These are phyloP conservation scores for Scenedesmus sp. DNA, from an alignment of 163 green algal genomes.

Conservation along the genomic window DNA sequence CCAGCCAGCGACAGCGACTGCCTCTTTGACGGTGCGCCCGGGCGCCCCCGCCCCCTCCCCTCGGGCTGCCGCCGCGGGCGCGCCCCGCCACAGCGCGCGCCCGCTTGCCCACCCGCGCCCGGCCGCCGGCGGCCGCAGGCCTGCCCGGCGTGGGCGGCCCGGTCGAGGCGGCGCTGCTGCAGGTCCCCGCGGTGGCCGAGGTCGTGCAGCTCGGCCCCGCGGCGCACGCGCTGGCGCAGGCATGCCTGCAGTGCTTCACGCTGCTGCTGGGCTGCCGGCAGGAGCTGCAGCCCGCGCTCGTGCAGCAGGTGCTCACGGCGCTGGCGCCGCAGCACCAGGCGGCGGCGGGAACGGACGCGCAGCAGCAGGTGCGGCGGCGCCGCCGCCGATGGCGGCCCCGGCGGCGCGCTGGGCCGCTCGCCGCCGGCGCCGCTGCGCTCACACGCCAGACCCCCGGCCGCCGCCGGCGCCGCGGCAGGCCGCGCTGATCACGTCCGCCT, in stretches of 20 bases:
- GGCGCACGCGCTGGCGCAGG: slow-evolving; percentile 13
- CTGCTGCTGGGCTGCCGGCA: slow-evolving; percentile 26
- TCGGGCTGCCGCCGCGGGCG: too few species aligned
- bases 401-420: too few species aligned
- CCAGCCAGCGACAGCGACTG: slow-evolving; percentile 9
- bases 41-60: neutral
- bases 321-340: neutral
- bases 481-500: neutral
- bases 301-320: neutral
- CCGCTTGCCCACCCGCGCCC: neutral
- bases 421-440: too few species aligned
- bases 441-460: too few species aligned
- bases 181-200: too few species aligned
- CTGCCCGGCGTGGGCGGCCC: neutral
- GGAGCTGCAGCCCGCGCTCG: neutral
- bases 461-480: too few species aligned
- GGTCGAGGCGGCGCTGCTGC: neutral
- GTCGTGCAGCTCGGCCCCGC: too few species aligned
- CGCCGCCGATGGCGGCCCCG: too few species aligned
- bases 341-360: neutral
- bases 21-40: slow-evolving; percentile 27
- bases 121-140: neutral
- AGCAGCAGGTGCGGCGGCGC: slow-evolving; percentile 1
- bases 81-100: neutral
- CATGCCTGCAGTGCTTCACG: slow-evolving; percentile 24